Evolutionary conservation across 1,284 basidiomycete species (phyloP).

Genomic region (Moniliophthora roreri): DNA sequence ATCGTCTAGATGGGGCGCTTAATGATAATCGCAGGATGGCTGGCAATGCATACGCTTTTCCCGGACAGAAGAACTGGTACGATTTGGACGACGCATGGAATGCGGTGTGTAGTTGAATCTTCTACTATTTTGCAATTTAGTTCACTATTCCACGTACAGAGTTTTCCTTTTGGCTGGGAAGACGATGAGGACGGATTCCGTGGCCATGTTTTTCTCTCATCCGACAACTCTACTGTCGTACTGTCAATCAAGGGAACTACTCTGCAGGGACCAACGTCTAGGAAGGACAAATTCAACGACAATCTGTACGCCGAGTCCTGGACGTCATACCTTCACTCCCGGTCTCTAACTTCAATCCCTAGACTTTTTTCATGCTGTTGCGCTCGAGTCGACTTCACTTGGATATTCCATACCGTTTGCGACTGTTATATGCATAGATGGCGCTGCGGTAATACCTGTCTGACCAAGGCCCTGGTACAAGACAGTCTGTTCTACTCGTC

Average conservation of each 20-base stretch:
- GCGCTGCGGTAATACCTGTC: conserved; percentile 82
- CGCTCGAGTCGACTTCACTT: conserved; percentile 88
- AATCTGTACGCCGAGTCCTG: conserved; percentile 60
- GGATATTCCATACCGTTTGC: conserved; percentile 83
- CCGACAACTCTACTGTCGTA: conserved; percentile 82
- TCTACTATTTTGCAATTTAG: background rate
- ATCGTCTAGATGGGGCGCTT: background rate
- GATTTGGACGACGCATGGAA: conserved; percentile 79
- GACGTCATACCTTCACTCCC: background rate
- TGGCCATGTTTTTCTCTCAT: conserved; percentile 86
- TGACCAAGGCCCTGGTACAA: conserved; percentile 82
- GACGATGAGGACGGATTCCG: conserved; percentile 79
- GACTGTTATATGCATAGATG: conserved; percentile 77
- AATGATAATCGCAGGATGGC: conserved; percentile 73
- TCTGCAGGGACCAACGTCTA: conserved; percentile 77
- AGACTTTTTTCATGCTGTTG: conserved; percentile 96
- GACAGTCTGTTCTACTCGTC: conserved; percentile 91
- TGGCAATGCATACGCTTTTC: conserved; percentile 84
- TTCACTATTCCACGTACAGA: conserved; percentile 39
- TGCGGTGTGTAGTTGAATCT: conserved; percentile 43
- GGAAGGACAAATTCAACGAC: conserved; percentile 96
- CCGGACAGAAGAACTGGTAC: conserved; percentile 77
- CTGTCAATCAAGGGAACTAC: conserved; percentile 97
- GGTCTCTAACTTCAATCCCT: conserved; percentile 3
- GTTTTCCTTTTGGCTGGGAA: conserved; percentile 92